A percentile compares a stretch with the other conserved stretches of the same genome.
Evolutionary conservation across 1,139 yeast species (phyloP).

Genomic region (Blastobotrys aristatus): DNA sequence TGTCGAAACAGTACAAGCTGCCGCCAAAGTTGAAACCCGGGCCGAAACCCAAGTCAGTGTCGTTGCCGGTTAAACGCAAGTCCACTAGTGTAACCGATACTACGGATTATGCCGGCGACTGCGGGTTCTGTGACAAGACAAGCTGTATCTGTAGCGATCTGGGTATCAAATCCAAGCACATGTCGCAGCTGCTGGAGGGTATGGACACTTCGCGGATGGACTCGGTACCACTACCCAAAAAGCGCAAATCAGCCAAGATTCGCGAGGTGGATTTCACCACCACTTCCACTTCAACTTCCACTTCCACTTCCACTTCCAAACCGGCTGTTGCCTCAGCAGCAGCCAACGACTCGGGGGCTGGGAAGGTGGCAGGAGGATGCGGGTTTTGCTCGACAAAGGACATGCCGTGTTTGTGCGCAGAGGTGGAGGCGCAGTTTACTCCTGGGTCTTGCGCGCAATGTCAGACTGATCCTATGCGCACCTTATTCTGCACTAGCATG

Average conservation of each 20-base stretch:
- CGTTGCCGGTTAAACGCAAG: neutral
- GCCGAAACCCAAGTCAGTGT: slow-evolving; percentile 50
- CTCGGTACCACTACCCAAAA: slow-evolving; percentile 25
- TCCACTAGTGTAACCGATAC: neutral
- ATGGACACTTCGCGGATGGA: slow-evolving; percentile 18
- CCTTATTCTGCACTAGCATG: slow-evolving; percentile 73
- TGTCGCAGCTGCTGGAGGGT: neutral
- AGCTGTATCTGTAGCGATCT: slow-evolving; percentile 33
- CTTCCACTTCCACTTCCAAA: too few relatives aligned
- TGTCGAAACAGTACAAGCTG: slow-evolving; percentile 75
- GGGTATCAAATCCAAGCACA: slow-evolving; percentile 22
- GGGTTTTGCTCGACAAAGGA: slow-evolving; percentile 82
- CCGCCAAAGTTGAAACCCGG: slow-evolving; percentile 93
- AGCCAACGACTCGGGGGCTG: slow-evolving; percentile 11
- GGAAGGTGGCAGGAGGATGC: slow-evolving; percentile 43
- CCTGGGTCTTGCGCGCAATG: slow-evolving; percentile 58
- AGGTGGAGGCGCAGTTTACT: slow-evolving; percentile 41
- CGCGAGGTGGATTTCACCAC: neutral
- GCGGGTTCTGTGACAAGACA: slow-evolving; percentile 32
- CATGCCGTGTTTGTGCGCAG: slow-evolving; percentile 87
- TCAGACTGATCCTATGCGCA: slow-evolving; percentile 73
- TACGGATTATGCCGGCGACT: slow-evolving; percentile 14
- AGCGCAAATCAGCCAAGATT: slow-evolving; percentile 11
- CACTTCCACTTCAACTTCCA: slow-evolving; percentile 13
- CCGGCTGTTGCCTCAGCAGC: too few relatives aligned